A percentile compares a stretch with the other conserved stretches of the same genome.
Conservation (phyloP, 75 land plant genomes). For the Ceratopteris richardii region DNA sequence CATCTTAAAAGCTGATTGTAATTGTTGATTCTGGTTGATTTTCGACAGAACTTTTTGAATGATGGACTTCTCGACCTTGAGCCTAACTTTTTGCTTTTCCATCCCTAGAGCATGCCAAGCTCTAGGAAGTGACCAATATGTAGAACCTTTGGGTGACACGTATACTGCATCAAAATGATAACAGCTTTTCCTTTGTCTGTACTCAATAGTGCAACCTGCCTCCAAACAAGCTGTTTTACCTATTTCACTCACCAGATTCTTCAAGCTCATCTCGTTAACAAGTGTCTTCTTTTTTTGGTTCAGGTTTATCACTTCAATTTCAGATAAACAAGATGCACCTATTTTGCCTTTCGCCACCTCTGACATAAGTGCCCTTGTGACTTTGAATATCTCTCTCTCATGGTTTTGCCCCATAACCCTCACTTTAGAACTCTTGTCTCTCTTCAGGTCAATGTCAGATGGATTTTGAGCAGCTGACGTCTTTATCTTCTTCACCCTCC, state of each 20-base stretch:
- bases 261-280: not conserved
- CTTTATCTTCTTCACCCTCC: no score
- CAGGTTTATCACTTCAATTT: no score
- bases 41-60: no score
- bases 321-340: not conserved
- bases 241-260: slow-evolving; percentile 20
- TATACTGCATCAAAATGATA: slow-evolving; percentile 47
- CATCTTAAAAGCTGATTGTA: no score
- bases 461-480: no score
- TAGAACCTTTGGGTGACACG: slow-evolving; percentile 37
- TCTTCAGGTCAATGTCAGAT: no score
- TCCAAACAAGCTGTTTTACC: slow-evolving; percentile 24
- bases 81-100: no score
- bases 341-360: not conserved
- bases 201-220: slow-evolving; percentile 58
- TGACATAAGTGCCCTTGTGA: not conserved
- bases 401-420: no score
- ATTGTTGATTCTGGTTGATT: no score
- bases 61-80: no score
- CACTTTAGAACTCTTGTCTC: no score
- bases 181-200: slow-evolving; percentile 37
- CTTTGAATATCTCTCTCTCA: no score
- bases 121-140: slow-evolving; percentile 51
- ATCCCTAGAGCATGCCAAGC: slow-evolving; percentile 26
- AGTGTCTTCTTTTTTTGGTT: not conserved